Base-by-base conservation (phyloP, 495 filamentous ascomycete genomes). In the Pseudevernia furfuracea region DNA sequence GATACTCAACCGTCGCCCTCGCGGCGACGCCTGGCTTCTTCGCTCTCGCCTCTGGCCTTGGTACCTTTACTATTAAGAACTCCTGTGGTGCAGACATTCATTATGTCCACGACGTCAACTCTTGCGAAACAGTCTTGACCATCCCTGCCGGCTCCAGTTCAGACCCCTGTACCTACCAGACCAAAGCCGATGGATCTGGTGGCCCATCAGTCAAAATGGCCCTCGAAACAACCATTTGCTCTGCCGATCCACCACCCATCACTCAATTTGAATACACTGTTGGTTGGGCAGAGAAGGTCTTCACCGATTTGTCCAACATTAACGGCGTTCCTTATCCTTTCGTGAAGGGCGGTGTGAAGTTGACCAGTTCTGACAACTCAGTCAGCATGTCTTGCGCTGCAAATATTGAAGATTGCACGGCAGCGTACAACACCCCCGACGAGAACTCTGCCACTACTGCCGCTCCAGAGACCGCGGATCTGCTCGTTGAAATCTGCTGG, bases 261-360 rank as follows among this genome's bases (percentile, higher is more conserved):
- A 68, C 66, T 8, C 66, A 68, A 38, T 68, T 65, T 43, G 66
- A 68, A 44, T 61, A 66, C 53, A 68, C 66, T 25, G 62, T 64
- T 6, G 62, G 55, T n/a, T 48, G 53, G 37, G 53, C 62, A 38
- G 62, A 65, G 32, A 44, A 46, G 32, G 62, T 66, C 23, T 68
- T 46, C 62, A 58, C 60, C 43, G 66, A 68, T 12, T 53, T 68
- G 30, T 68, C 66, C 32, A 68, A 68, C 25, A 64, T 68, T 7
- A 66, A 68, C 28, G 64, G 62, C 6, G 4, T 53, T 8, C 49
- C 49, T 2, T 66, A 68, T 38, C 66, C 66, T 15, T 68, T 68
- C 53, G 49, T 65, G 46, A 41, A 49, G 5, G 66, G 59, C 32
- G 66, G 66, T 59, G 39, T 64, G n/a, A 62, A 66, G 28, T 52